Percentiles rank a stretch among this genome's conserved stretches.
Conservation (phyloP, 257 asterid genomes). For the Catharanthus roseus region DNA sequence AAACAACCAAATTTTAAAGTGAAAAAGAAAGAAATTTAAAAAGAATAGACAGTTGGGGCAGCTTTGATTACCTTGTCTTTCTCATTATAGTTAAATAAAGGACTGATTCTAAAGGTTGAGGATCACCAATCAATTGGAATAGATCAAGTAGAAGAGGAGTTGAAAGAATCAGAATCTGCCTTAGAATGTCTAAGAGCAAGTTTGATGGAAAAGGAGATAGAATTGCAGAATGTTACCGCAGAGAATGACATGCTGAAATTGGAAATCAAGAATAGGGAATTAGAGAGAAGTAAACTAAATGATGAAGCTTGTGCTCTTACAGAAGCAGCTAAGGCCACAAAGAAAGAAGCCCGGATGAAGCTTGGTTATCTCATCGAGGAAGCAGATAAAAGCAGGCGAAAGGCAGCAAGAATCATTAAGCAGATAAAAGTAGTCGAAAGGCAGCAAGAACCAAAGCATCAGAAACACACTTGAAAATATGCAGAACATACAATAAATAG, state of each 20-base stretch:
- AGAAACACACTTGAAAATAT: no score
- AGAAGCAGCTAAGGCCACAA: conserved; percentile 51
- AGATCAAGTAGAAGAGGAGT: no score
- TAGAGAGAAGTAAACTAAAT: conserved; percentile 28
- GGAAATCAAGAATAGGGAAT: conserved; percentile 43
- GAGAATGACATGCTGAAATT: conserved; percentile 60
- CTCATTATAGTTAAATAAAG: no score
- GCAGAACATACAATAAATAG: no score
- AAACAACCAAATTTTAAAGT: no score
- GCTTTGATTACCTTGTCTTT: no score
- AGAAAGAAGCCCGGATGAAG: conserved; percentile 54
- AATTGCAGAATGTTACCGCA: conserved; percentile 36
- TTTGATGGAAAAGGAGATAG: conserved; percentile 44
- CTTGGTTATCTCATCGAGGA: conserved; percentile 61
- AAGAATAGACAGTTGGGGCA: no score
- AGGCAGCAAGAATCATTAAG: conserved; percentile 44
- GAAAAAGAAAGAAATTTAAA: no score
- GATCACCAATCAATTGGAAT: background rate
- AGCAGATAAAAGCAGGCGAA: conserved; percentile 56
- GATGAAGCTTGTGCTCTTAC: conserved; percentile 42
- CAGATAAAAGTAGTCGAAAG: conserved; percentile 86
- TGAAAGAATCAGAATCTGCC: no score
- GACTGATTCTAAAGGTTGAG: conserved; percentile 19
- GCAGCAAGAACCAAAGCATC: conserved; percentile 87
- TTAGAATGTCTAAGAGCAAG: conserved; percentile 39